Base-by-base conservation (phyloP, 1,284 basidiomycete species). In the Moniliophthora roreri region DNA sequence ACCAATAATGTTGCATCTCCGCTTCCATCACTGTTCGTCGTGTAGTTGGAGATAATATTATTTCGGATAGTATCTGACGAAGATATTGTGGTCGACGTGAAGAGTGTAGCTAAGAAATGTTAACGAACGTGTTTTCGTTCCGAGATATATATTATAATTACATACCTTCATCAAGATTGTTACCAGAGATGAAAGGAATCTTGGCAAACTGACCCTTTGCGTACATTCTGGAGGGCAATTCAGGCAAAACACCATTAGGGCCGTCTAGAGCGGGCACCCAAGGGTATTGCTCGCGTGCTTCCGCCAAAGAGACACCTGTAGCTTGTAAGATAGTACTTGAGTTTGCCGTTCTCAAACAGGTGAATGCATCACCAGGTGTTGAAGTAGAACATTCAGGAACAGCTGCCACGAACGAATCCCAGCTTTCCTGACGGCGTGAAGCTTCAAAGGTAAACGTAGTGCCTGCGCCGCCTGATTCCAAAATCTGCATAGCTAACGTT, bases 121-220 rank as follows among this genome's bases (percentile, higher is more conserved):
- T 2, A 18, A 15, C 39, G 16, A 18, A 10, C 16, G 10, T 16
- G 16, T 11, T 11, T 21, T n/a, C n/a, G 23, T 18, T 41, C 11
- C 18, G 18, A 5, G n/a, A n/a, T n/a, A n/a, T n/a, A n/a, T n/a
- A n/a, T n/a, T n/a, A n/a, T n/a, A n/a, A n/a, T n/a, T n/a, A 41
- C 23, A 21, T 32, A 46, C 44, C 44, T 46, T 46, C 44, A n/a
- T 46, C 24, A 18, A 46, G 44, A 46, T 46, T n/a, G 15, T 7
- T n/a, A 15, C 44, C 44, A 32, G 44, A 46, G 10, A 46, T 46
- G 44, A 32, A 46, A 28, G 44, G 44, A 28, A 46, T 32, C n/a
- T 16, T 46, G 3, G 44, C n/a, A 21, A 26, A 32, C 16, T 26
- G 42, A 2, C 42, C 42, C 26, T 28, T 45, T 21, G 21, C 26